Conservation (phyloP, 2,329 filamentous ascomycete species). For the Hypoxylon sp. region DNA sequence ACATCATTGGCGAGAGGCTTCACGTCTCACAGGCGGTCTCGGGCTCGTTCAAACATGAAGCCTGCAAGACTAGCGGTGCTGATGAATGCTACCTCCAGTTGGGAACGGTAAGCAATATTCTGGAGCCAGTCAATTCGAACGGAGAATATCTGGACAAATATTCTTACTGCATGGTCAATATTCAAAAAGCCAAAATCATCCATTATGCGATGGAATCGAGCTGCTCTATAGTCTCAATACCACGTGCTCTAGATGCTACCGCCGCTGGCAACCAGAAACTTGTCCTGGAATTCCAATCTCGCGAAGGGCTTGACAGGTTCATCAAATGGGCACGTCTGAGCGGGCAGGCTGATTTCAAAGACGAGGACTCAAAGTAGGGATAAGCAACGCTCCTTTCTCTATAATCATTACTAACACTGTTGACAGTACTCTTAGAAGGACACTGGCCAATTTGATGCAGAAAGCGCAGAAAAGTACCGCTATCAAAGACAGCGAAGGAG, state of each 20-base stretch:
- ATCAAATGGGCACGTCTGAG: slow-evolving; percentile 31
- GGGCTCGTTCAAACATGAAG: slow-evolving; percentile 36
- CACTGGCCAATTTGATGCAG: slow-evolving; percentile 21
- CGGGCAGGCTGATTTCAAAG: slow-evolving; percentile 4
- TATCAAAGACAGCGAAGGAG: slow-evolving; percentile 24
- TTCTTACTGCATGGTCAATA: slow-evolving; percentile 37
- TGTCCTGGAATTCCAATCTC: slow-evolving; percentile 38
- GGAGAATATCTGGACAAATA: slow-evolving; percentile 27
- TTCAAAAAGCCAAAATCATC: slow-evolving; percentile 21
- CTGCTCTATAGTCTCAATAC: slow-evolving; percentile 25
- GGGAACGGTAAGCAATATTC: slow-evolving; percentile 34
- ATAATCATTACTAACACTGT: slow-evolving; percentile 4
- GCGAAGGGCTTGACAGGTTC: slow-evolving; percentile 30
- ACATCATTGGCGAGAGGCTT: slow-evolving; percentile 31
- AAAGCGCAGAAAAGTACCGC: slow-evolving; percentile 12
- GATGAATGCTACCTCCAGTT: slow-evolving; percentile 35
- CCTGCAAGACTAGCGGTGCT: slow-evolving; percentile 3
- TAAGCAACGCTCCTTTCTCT: not conserved
- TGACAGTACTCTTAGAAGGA: slow-evolving; percentile 30
- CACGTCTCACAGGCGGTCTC: slow-evolving; percentile 36
- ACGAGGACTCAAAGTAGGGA: not conserved
- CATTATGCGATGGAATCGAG: not conserved
- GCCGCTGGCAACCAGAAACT: slow-evolving; percentile 28
- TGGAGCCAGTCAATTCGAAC: slow-evolving; percentile 35
- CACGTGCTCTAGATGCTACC: not conserved